Conservation (phyloP, 306 rosid genomes). For the Prosopis cineraria region DNA sequence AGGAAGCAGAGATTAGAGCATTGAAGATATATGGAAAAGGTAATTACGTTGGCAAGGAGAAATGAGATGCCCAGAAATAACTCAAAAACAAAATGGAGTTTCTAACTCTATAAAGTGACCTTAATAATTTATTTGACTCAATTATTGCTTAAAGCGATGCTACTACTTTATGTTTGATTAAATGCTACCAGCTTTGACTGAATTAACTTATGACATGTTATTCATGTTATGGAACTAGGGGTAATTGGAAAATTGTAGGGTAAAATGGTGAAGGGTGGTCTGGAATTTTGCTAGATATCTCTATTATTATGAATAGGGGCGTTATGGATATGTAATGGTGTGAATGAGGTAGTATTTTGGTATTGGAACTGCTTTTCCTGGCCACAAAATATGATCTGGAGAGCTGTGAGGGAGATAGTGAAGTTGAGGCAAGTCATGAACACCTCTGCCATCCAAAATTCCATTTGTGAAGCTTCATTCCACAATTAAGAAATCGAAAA, state of each 20-base stretch:
- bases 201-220: constrained; percentile 15
- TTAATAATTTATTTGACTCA: constrained; percentile 27
- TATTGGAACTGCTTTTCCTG: too few species aligned
- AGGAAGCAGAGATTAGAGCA: constrained; percentile 76
- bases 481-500: too few species aligned
- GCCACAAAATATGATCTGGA: too few species aligned
- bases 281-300: not conserved
- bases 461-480: too few species aligned
- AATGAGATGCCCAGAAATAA: constrained; percentile 15
- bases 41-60: constrained; percentile 37
- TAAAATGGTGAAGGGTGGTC: not conserved
- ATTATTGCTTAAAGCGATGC: constrained; percentile 17
- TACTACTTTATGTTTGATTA: constrained; percentile 26
- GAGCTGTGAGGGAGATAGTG: too few species aligned
- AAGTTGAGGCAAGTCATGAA: too few species aligned
- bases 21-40: constrained; percentile 69
- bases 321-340: not conserved
- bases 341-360: too few species aligned
- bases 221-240: not conserved
- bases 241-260: not conserved
- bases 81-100: constrained; percentile 14
- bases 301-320: not conserved
- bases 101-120: constrained; percentile 3
- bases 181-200: constrained; percentile 5
- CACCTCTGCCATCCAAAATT: too few species aligned